Base-by-base conservation (phyloP, 1,284 basidiomycete species). In the Sutorius eximius region DNA sequence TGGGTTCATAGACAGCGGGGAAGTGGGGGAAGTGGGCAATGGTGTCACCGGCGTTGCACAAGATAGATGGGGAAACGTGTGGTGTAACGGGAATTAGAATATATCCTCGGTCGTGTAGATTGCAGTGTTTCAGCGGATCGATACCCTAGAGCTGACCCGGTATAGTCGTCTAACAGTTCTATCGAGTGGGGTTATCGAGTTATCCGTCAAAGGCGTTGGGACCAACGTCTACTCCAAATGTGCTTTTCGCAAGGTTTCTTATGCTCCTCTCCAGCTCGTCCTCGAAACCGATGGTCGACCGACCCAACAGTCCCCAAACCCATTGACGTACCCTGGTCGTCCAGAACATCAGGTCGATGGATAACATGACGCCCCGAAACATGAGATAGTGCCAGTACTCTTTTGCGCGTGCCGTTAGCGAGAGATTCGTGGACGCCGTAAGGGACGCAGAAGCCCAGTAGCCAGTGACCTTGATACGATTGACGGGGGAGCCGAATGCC, bases 391-490 rank as follows among this genome's bases (percentile, higher is more conserved):
- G 73, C 64, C 72, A 78, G 60, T 79, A 81, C 63, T 83, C 82
- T 34, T 67, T 67, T 5, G 42, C 27, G 27, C 77, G 79, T 58
- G 73, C 71, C 5, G 60, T 43, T 43, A 80, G 53, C 11, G 74
- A 64, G 20, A 82, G 73, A 36, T 73, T 59, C 2, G 73, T 65
- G 13, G 75, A 62, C 13, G 71, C 70, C 8, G 77, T 72, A 16
- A 86, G 74, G 4, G 83, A 82, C 20, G 75, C 75, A 2, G 85
- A 86, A 8, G 86, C 88, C 79, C 82, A 84, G 61, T 80, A 80
- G 1, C 87, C 91, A 0, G 86, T 91, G 51, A 93, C 88, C 68
- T 91, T 93, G 70, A 95, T 86, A 20, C 93, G 82, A 63, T 94
- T 93, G 1, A 92, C 88, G 0, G 92, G 92, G 3, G 89, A 89